Evolutionary conservation across 2,329 filamentous ascomycete species (phyloP).

Genomic region (Penicillium decumbens): DNA sequence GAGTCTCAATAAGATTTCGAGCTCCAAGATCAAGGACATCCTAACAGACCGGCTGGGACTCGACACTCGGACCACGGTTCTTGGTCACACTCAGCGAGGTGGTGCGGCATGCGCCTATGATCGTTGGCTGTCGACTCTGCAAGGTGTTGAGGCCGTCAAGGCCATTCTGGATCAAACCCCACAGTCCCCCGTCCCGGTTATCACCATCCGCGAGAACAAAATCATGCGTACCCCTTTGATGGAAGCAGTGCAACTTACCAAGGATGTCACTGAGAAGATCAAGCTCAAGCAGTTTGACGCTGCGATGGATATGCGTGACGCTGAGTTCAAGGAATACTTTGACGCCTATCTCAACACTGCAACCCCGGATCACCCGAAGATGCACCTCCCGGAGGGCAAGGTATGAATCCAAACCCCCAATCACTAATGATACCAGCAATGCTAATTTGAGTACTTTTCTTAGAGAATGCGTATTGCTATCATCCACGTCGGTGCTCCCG

Average conservation of each 20-base stretch:
- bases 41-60: constrained; percentile 75
- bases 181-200: constrained; percentile 86
- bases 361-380: constrained; percentile 66
- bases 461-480: constrained; percentile 86
- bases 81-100: constrained; percentile 96
- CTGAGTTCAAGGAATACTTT: constrained; percentile 91
- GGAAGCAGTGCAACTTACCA: constrained; percentile 80
- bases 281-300: constrained; percentile 76
- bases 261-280: constrained; percentile 77
- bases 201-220: constrained; percentile 96
- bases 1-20: constrained; percentile 76
- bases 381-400: constrained; percentile 65
- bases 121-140: constrained; percentile 83
- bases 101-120: constrained; percentile 91
- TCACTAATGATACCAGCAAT: too few relatives aligned
- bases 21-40: constrained; percentile 77
- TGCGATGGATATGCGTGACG: constrained; percentile 83
- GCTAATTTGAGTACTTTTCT: too few relatives aligned
- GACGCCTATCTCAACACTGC: constrained; percentile 87
- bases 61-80: constrained; percentile 88
- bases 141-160: constrained; percentile 90
- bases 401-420: too few relatives aligned
- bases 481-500: constrained; percentile 92
- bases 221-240: constrained; percentile 86
- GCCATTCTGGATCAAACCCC: constrained; percentile 86